phyloP scores from a whole-genome alignment of 1,139 yeast genomes.

The Meyerozyma guilliermondii region DNA sequence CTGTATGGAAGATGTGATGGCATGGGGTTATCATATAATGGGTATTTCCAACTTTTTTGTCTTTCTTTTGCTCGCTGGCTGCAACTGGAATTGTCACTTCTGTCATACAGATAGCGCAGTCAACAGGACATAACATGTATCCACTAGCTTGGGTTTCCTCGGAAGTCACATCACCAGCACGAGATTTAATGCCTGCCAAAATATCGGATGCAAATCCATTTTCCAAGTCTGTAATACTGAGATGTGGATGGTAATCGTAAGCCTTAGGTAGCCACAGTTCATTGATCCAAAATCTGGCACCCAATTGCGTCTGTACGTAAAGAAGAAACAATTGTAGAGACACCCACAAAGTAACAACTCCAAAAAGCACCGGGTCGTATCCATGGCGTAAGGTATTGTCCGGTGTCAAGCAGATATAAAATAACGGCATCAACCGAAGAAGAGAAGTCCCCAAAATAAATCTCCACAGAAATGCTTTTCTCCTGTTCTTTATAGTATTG shows the following conservation, averaged over 20 bases:
- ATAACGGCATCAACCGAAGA: constrained; percentile 59
- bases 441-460: constrained; percentile 65
- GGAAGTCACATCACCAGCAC: constrained; percentile 18
- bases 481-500: constrained; percentile 69
- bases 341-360: constrained; percentile 47
- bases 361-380: constrained; percentile 46
- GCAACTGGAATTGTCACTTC: constrained; percentile 59
- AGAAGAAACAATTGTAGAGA: constrained; percentile 51
- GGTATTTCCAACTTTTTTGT: constrained; percentile 22
- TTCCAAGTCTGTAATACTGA: constrained; percentile 60
- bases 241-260: constrained; percentile 73
- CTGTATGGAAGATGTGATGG: constrained; percentile 81
- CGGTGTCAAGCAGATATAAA: constrained; percentile 49
- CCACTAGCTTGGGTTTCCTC: constrained; percentile 24
- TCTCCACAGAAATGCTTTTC: constrained; percentile 61
- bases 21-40: constrained; percentile 91
- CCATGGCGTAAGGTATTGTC: constrained; percentile 50
- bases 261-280: constrained; percentile 69
- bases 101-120: constrained; percentile 90
- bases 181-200: constrained; percentile 20
- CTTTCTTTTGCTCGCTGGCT: constrained; percentile 15
- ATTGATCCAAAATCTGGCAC: constrained; percentile 82
- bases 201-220: constrained; percentile 33
- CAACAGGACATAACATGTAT: constrained; percentile 33
- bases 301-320: constrained; percentile 58